Percentiles rank a stretch among this genome's conserved stretches.
These are phyloP conservation scores for Aspergillus jensenii DNA, from an alignment of 2,329 filamentous ascomycete species.

Conservation along the genomic window DNA sequence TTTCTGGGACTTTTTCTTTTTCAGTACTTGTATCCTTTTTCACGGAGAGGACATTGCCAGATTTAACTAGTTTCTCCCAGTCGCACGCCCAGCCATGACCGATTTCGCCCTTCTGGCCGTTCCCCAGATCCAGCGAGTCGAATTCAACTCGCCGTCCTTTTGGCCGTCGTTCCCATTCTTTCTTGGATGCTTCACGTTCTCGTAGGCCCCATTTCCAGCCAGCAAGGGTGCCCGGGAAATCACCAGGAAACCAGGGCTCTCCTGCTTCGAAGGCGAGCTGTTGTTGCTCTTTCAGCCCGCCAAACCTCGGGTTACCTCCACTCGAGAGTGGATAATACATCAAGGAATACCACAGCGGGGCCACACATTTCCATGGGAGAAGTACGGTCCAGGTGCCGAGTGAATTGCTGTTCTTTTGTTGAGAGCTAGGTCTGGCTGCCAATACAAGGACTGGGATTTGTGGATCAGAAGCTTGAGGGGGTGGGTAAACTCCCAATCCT, in stretches of 20 bases:
- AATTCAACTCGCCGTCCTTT: constrained; percentile 79
- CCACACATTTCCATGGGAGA: constrained; percentile 86
- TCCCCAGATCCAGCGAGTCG: constrained; percentile 71
- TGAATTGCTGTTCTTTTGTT: constrained; percentile 45
- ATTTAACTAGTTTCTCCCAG: constrained; percentile 68
- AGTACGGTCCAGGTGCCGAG: constrained; percentile 80
- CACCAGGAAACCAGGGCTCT: constrained; percentile 80
- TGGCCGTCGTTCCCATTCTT: constrained; percentile 72
- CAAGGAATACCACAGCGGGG: constrained; percentile 80
- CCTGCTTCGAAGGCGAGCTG: constrained; percentile 81
- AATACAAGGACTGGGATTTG: constrained; percentile 75
- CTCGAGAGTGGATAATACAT: constrained; percentile 79
- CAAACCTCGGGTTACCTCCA: constrained; percentile 78
- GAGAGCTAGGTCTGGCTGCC: constrained; percentile 52
- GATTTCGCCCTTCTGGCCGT: constrained; percentile 74
- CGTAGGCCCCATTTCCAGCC: constrained; percentile 75
- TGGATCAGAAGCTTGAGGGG: constrained; percentile 62
- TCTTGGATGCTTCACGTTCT: constrained; percentile 59
- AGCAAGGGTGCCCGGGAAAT: constrained; percentile 75
- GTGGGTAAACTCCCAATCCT: constrained; percentile 62
- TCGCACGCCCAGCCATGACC: constrained; percentile 82
- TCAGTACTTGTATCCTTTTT: constrained; percentile 9
- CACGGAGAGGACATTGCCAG: not conserved
- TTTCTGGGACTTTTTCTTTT: constrained; percentile 9
- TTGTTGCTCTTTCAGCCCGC: constrained; percentile 73